These are phyloP conservation scores for Amaranthus cruentus DNA, from an alignment of 148 eudicot species.

Conservation along the genomic window DNA sequence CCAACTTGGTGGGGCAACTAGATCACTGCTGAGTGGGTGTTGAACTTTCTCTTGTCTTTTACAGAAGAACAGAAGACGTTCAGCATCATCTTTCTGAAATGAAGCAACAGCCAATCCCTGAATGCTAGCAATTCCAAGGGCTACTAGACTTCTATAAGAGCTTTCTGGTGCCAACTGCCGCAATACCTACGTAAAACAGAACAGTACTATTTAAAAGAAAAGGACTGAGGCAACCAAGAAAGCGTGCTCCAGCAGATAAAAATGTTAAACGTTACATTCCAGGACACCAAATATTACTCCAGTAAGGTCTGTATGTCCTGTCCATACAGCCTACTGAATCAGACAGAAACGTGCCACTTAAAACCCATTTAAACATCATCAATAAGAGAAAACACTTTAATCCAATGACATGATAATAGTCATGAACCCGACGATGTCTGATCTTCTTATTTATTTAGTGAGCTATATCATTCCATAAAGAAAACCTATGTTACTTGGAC, in stretches of 20 bases:
- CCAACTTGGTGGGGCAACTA: conserved; percentile 60
- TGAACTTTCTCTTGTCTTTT: conserved; percentile 31
- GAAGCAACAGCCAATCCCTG: conserved; percentile 92
- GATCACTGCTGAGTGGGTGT: conserved; percentile 20
- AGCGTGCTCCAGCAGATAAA: background rate
- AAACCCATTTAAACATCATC: background rate
- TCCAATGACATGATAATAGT: too few relatives aligned
- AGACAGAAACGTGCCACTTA: background rate
- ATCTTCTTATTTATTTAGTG: too few relatives aligned
- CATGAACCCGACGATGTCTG: too few relatives aligned
- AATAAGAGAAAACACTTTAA: background rate
- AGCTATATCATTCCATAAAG: too few relatives aligned
- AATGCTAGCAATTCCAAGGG: conserved; percentile 81
- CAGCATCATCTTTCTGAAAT: conserved; percentile 78
- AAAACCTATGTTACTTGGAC: too few relatives aligned
- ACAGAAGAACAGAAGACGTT: conserved; percentile 73
- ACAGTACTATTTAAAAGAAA: too few relatives aligned
- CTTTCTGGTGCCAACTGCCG: conserved; percentile 91
- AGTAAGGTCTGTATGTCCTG: background rate
- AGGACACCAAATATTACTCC: background rate
- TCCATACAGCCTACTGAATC: background rate
- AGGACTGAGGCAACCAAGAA: background rate
- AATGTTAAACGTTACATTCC: background rate
- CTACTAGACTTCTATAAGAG: conserved; percentile 76
- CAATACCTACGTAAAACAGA: conserved; percentile 46